These are phyloP conservation scores for Rhizoclosmatium globosum DNA, from an alignment of 192 early-diverging fungal genomes.

Conservation along the genomic window DNA sequence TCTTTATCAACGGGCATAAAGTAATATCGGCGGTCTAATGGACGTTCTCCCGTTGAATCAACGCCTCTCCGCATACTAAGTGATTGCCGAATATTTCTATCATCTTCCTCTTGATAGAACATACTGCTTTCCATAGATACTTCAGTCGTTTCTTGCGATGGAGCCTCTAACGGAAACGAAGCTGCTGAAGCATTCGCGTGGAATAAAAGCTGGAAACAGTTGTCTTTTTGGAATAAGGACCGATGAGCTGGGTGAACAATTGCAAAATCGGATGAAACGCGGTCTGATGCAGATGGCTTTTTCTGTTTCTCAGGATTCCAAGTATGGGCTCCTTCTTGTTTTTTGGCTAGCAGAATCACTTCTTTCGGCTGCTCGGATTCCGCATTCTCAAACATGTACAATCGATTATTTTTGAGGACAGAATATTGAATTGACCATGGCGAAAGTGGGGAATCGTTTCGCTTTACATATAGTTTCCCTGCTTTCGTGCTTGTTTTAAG, in stretches of 20 bases:
- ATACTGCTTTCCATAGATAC: slow-evolving; percentile 35
- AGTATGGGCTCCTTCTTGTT: neutral
- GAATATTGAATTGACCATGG: slow-evolving; percentile 51
- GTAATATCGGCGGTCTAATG: slow-evolving; percentile 22
- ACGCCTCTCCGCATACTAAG: slow-evolving; percentile 18
- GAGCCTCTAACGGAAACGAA: slow-evolving; percentile 15
- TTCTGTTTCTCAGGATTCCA: neutral
- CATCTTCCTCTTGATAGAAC: slow-evolving; percentile 33
- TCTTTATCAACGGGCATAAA: slow-evolving; percentile 35
- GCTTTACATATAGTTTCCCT: slow-evolving; percentile 48
- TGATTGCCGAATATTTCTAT: slow-evolving; percentile 28
- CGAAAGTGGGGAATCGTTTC: slow-evolving; percentile 45
- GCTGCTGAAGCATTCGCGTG: slow-evolving; percentile 7
- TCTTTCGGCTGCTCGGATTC: slow-evolving; percentile 35
- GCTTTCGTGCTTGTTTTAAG: slow-evolving; percentile 36
- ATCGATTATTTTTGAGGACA: slow-evolving; percentile 41
- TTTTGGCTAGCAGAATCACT: slow-evolving; percentile 16
- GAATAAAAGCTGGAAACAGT: slow-evolving; percentile 52
- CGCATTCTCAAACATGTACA: slow-evolving; percentile 51
- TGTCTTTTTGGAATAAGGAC: slow-evolving; percentile 49
- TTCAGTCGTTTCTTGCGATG: slow-evolving; percentile 22
- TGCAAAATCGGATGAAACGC: slow-evolving; percentile 37
- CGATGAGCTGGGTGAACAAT: slow-evolving; percentile 49
- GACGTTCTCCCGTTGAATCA: slow-evolving; percentile 5
- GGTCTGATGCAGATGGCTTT: slow-evolving; percentile 18